Evolutionary conservation across 495 filamentous ascomycete genomes (phyloP), one percentile per base, ranked within the genome.

Genomic region (Xylaria bambusicola): DNA sequence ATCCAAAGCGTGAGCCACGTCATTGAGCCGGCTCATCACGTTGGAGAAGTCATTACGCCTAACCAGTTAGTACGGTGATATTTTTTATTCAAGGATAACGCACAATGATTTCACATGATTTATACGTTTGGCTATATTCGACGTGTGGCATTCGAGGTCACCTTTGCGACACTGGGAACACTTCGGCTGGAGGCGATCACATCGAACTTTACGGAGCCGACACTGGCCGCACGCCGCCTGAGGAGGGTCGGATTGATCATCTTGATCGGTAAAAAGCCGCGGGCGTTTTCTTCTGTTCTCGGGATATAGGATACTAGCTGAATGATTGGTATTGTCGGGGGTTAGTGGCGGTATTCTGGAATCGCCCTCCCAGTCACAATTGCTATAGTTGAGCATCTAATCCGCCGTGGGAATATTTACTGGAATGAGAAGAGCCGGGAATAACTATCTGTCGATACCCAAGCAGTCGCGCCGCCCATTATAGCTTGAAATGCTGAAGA

Each of bases 201-300:
- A 76, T 42, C 58, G 66, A 17, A 77, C 52, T 50, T 77, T 77
- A 18, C 72, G 71, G 7, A 61, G 62, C 23, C 73, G 63, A 54
- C 74, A 77, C 36, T 72, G 64, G 20, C 69, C 60, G 58, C 74
- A 76, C 2, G 74, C 62, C 24, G 46, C 33, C 45, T 55, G 52
- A 18, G 31, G 36, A 31, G 51, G 51, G 3, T 53, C 51, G 42
- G 23, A 27, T 45, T 58, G 42, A 41, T 49, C 27, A 60, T 63
- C 63, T 56, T 59, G 51, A 27, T 38, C 20, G 52, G 53, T 27
- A 8, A 9, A 56, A 58, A 63, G 47, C 42, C 20, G 44, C 46
- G 24, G 13, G 10, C 13, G 27, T 46, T 59, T 46, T 36, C 33
- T 36, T 2, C 40, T 50, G n/a, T 31, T 46, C 21, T 40, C 49